These are phyloP conservation scores for Kwoniella dendrophila DNA, from an alignment of 768 basidiomycete species.

Conservation along the genomic window DNA sequence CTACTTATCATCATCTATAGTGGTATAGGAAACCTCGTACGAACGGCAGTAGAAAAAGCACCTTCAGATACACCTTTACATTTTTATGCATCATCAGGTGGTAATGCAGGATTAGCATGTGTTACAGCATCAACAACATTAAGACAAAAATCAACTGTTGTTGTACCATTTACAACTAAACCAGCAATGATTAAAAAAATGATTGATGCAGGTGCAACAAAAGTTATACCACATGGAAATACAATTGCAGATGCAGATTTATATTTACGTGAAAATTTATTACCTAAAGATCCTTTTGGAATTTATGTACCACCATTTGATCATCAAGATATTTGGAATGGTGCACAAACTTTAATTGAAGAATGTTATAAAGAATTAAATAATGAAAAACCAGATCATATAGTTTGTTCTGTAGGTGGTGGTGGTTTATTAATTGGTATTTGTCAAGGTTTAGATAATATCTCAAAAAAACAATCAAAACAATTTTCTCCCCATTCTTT, in stretches of 20 bases:
- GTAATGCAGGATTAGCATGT: constrained; percentile 47
- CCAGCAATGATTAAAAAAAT: constrained; percentile 37
- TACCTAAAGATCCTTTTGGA: constrained; percentile 23
- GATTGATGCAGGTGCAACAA: constrained; percentile 27
- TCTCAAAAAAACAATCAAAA: no score
- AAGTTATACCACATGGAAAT: constrained; percentile 33
- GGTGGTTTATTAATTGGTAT: constrained; percentile 47
- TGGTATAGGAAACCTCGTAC: constrained; percentile 41
- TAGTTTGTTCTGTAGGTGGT: constrained; percentile 47
- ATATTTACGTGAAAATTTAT: constrained; percentile 25
- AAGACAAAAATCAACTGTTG: constrained; percentile 34
- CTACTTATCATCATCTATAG: constrained; percentile 5
- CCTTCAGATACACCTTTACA: constrained; percentile 18
- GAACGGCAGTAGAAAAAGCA: constrained; percentile 13
- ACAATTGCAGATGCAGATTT: constrained; percentile 42
- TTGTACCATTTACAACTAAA: constrained; percentile 37
- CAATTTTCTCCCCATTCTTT: neutral
- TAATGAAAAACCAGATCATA: constrained; percentile 28
- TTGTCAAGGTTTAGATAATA: constrained; percentile 31
- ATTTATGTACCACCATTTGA: constrained; percentile 53
- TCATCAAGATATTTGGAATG: constrained; percentile 37
- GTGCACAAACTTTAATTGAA: constrained; percentile 35
- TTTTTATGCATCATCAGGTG: constrained; percentile 43
- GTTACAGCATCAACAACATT: constrained; percentile 30
- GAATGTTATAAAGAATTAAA: constrained; percentile 41